These are phyloP conservation scores for Penicillium coprophilum DNA, from an alignment of 495 filamentous ascomycete genomes.

Conservation along the genomic window DNA sequence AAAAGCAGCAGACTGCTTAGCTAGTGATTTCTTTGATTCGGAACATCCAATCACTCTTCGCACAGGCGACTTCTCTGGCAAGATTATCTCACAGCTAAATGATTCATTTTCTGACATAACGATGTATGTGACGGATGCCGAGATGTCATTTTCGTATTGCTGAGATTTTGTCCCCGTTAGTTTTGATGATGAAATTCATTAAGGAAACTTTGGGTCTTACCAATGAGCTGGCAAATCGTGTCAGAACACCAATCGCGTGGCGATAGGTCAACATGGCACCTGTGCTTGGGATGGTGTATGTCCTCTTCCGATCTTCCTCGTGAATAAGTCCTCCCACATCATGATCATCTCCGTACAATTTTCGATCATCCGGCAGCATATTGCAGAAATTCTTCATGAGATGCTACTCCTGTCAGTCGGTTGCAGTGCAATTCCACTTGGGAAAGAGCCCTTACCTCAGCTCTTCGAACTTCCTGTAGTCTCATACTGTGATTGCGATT, in stretches of 20 bases:
- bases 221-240: slow-evolving; percentile 59
- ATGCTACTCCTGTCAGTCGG: slow-evolving; percentile 19
- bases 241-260: slow-evolving; percentile 65
- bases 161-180: slow-evolving; percentile 19
- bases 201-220: slow-evolving; percentile 35
- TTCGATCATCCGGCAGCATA: slow-evolving; percentile 70
- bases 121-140: slow-evolving; percentile 61
- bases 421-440: background rate
- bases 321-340: slow-evolving; percentile 55
- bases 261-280: slow-evolving; percentile 80
- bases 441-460: slow-evolving; percentile 36
- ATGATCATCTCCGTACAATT: slow-evolving; percentile 61
- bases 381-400: slow-evolving; percentile 74
- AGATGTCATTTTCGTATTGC: slow-evolving; percentile 60
- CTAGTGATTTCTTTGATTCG: slow-evolving; percentile 64
- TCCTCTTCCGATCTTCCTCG: slow-evolving; percentile 53
- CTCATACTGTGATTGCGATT: slow-evolving; percentile 60
- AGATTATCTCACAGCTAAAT: slow-evolving; percentile 76
- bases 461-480: slow-evolving; percentile 55
- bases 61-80: slow-evolving; percentile 77
- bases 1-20: slow-evolving; percentile 91
- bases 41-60: slow-evolving; percentile 59
- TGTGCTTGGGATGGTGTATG: slow-evolving; percentile 63
- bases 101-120: slow-evolving; percentile 54
- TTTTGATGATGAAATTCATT: background rate